Conservation (phyloP, 2,329 filamentous ascomycete genomes). For the Trichophyton equinum region DNA sequence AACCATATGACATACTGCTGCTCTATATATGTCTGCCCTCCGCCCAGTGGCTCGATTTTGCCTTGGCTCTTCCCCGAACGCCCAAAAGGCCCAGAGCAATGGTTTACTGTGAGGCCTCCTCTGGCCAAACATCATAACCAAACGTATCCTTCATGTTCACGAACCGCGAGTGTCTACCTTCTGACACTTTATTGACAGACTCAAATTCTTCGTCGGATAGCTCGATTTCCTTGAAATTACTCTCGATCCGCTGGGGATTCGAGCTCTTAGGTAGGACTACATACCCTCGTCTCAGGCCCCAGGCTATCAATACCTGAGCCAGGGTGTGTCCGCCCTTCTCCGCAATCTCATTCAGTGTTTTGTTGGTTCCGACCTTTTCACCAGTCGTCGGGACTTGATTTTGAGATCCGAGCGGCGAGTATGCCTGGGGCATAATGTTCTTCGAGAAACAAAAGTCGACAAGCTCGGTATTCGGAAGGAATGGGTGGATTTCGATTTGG, state of each 20-base stretch:
- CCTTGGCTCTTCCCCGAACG: too few species aligned
- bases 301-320: conserved; percentile 51
- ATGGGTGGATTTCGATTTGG: conserved; percentile 43
- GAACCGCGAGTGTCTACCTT: conserved; percentile 55
- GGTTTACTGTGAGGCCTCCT: conserved; percentile 32
- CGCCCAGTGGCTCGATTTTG: neutral
- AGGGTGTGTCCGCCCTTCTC: conserved; percentile 46
- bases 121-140: conserved; percentile 58
- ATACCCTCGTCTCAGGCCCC: conserved; percentile 55
- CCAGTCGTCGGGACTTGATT: conserved; percentile 57
- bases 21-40: neutral
- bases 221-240: conserved; percentile 53
- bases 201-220: conserved; percentile 46
- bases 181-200: conserved; percentile 51
- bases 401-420: conserved; percentile 48
- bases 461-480: conserved; percentile 40
- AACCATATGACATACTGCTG: too few species aligned
- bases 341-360: conserved; percentile 46
- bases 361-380: conserved; percentile 51
- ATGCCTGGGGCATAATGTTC: conserved; percentile 43
- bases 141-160: conserved; percentile 77
- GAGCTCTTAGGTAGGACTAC: conserved; percentile 59
- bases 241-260: conserved; percentile 52
- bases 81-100: too few species aligned
- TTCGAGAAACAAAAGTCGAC: conserved; percentile 37